Evolutionary conservation across 2,329 filamentous ascomycete genomes (phyloP), one percentile per base, ranked within the genome.

Genomic region (Hymenotorrendiella dingleyae): DNA sequence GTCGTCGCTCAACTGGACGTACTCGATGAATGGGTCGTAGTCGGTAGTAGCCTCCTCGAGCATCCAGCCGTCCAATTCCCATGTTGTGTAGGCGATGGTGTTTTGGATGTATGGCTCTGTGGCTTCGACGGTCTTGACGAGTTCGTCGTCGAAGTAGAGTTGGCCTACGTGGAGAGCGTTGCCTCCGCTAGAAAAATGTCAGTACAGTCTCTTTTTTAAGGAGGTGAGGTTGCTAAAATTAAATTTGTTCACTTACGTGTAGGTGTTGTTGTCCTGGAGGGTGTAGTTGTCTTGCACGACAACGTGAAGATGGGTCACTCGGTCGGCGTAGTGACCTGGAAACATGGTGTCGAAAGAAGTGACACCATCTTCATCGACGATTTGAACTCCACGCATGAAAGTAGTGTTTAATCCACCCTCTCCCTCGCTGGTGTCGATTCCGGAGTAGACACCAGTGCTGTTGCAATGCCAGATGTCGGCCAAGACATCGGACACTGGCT

Each of bases 391-490:
- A 14, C 67, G 66, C 9, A 69, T 60, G 53, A 63, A 70, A 8
- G 67, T 68, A 14, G 54, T 58, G 53, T 69, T 49, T 71, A 54
- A 71, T 69, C 40, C 66, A 42, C 45, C 45, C 37, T 50, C 43
- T 12, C 51, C 49, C 17, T 41, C 64, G 37, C 41, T 57, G 14
- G 64, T 62, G 3, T 58, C 53, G 26, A 73, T 64, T 40, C 71
- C 72, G 12, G 65, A 67, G 59, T 75, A 74, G 12, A 71, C 64
- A 32, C 71, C 70, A 5, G 47, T 49, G 45, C 64, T 43, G 28
- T 53, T 56, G 35, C 54, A 67, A 19, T 45, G 38, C 74, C 74
- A 78, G 50, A 75, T 68, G 53, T 78, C 73, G n/a, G 76, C 58
- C 43, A 65, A 71, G n/a, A n/a, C n/a, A n/a, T n/a, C n/a, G n/a